phyloP scores from a whole-genome alignment of 257 asterid species.

The Gentiana straminea region DNA sequence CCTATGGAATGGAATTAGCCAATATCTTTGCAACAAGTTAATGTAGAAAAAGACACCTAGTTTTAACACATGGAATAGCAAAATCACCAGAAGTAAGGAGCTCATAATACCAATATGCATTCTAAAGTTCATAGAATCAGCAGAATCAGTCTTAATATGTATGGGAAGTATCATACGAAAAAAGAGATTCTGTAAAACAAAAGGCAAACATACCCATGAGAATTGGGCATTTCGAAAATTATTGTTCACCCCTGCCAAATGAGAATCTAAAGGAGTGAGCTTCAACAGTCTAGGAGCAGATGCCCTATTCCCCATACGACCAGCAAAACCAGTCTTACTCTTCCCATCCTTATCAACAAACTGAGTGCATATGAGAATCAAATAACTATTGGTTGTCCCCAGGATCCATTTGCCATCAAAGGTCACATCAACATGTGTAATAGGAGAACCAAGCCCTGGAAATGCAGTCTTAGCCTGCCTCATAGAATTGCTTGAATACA shows the following conservation, averaged over 20 bases:
- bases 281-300: conserved; percentile 88
- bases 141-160: too few relatives aligned
- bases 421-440: conserved; percentile 93
- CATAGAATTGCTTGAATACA: conserved; percentile 84
- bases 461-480: conserved; percentile 96
- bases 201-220: conserved; percentile 77
- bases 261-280: conserved; percentile 73
- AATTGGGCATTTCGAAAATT: conserved; percentile 84
- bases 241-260: conserved; percentile 73
- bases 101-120: background rate
- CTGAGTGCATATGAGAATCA: conserved; percentile 71
- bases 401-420: conserved; percentile 94
- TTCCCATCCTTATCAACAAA: conserved; percentile 82
- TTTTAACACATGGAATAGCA: too few relatives aligned
- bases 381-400: conserved; percentile 85
- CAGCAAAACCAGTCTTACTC: conserved; percentile 74
- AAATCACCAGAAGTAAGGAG: background rate
- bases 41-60: too few relatives aligned
- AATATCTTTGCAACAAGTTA: too few relatives aligned
- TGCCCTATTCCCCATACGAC: conserved; percentile 81
- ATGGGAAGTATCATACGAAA: too few relatives aligned
- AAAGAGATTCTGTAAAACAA: background rate
- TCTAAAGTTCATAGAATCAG: too few relatives aligned
- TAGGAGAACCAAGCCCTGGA: conserved; percentile 92
- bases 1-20: too few relatives aligned